Conservation (phyloP, 495 filamentous ascomycete species). For the Neurospora sp. region DNA sequence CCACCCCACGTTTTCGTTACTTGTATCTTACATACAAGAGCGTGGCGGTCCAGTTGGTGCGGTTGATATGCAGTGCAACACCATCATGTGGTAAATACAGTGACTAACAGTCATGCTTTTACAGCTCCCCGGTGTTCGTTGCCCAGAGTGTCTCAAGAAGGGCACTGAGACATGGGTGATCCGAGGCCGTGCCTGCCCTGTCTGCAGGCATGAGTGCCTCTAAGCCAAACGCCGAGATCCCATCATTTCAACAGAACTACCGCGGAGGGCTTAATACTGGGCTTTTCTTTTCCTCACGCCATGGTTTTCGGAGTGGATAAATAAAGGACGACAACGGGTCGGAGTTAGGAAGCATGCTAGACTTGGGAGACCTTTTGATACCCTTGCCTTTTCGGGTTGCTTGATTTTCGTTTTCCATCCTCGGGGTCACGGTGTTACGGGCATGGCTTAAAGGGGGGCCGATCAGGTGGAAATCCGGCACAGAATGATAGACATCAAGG, state of each 20-base stretch:
- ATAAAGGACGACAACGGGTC: not conserved
- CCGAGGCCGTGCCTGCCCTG: slow-evolving; percentile 24
- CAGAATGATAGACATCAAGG: not conserved
- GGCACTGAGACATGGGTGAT: slow-evolving; percentile 35
- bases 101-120: slow-evolving; percentile 1
- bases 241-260: not conserved
- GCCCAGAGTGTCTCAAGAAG: slow-evolving; percentile 27
- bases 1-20: not conserved
- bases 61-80: not conserved
- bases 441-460: not conserved
- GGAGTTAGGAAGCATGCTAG: not conserved
- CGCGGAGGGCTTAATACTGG: not conserved
- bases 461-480: not conserved
- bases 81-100: slow-evolving; percentile 7
- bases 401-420: not conserved
- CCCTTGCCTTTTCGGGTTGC: not conserved
- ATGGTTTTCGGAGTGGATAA: not conserved
- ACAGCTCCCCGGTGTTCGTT: slow-evolving; percentile 22
- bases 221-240: slow-evolving; percentile 1
- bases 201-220: slow-evolving; percentile 24
- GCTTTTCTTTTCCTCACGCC: not conserved
- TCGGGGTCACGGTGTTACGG: not conserved
- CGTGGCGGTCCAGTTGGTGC: not conserved
- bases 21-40: not conserved
- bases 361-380: not conserved